Conservation (phyloP, 2,329 filamentous ascomycete genomes). For the Lizonia empirigonia region DNA sequence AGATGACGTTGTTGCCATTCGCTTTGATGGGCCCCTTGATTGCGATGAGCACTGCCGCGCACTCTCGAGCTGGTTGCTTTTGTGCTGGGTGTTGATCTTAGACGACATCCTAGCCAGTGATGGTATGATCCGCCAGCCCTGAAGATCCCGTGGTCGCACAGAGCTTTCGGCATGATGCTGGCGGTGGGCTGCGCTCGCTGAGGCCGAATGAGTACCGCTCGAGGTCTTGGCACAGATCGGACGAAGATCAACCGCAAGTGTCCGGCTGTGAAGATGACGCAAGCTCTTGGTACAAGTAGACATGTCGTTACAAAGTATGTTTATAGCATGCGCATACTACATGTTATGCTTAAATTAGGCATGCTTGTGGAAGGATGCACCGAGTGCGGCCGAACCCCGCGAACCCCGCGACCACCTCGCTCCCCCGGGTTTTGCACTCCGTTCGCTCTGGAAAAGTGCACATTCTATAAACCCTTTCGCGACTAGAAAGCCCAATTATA, state of each 20-base stretch:
- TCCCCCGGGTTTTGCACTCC: not conserved
- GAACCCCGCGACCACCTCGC: not conserved
- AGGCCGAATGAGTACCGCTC: not conserved
- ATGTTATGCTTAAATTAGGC: too few relatives aligned
- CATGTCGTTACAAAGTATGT: conserved; percentile 3
- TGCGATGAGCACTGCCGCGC: conserved; percentile 27
- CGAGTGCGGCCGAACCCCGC: not conserved
- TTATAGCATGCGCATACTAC: too few relatives aligned
- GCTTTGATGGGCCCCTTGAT: conserved; percentile 16
- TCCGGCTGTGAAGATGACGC: too few relatives aligned
- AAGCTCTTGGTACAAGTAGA: too few relatives aligned
- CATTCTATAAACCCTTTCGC: too few relatives aligned
- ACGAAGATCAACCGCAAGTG: not conserved
- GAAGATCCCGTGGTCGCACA: conserved; percentile 25
- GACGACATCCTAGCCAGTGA: conserved; percentile 17
- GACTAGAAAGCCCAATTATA: too few relatives aligned
- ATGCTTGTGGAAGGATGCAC: not conserved
- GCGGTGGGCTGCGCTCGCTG: conserved; percentile 8
- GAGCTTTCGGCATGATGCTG: conserved; percentile 18
- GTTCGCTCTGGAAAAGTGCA: too few relatives aligned
- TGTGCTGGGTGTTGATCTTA: conserved; percentile 19
- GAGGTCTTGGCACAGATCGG: not conserved
- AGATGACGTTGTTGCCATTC: conserved; percentile 13
- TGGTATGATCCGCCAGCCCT: conserved; percentile 36
- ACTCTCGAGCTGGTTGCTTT: conserved; percentile 15